These are phyloP conservation scores for Saccharomyces jurei DNA, from an alignment of 805 yeast genomes.

Conservation along the genomic window DNA sequence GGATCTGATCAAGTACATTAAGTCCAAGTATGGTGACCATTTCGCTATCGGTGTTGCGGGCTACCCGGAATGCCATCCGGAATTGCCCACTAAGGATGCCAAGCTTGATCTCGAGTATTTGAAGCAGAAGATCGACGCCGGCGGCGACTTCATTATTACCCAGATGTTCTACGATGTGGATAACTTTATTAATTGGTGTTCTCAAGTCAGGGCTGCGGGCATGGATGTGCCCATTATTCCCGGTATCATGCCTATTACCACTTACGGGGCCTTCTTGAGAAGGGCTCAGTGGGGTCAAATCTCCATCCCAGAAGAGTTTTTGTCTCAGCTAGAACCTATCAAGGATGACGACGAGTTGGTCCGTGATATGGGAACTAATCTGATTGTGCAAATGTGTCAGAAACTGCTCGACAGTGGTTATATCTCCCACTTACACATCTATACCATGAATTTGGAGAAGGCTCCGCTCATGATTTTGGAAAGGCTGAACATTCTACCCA, in stretches of 20 bases:
- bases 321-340: constrained; percentile 63
- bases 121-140: constrained; percentile 86
- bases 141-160: constrained; percentile 89
- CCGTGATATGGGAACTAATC: constrained; percentile 74
- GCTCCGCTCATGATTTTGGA: constrained; percentile 85
- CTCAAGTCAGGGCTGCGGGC: constrained; percentile 58
- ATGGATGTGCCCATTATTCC: constrained; percentile 85
- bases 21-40: constrained; percentile 70
- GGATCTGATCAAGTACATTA: constrained; percentile 75
- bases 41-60: constrained; percentile 96
- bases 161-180: constrained; percentile 97
- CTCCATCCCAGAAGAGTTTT: constrained; percentile 64
- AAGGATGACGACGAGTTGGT: constrained; percentile 87
- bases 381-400: constrained; percentile 77
- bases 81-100: constrained; percentile 49
- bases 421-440: constrained; percentile 84
- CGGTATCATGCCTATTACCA: constrained; percentile 98
- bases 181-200: constrained; percentile 76
- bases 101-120: constrained; percentile 47
- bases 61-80: constrained; percentile 96
- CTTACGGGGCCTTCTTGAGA: constrained; percentile 85
- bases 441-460: constrained; percentile 95
- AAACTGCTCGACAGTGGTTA: constrained; percentile 60
- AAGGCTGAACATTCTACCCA: constrained; percentile 47
- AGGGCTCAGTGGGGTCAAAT: constrained; percentile 93